Evolutionary conservation across 768 basidiomycete genomes (phyloP), one percentile per base, ranked within the genome.

Genomic region (Cystofilobasidium capitatum): DNA sequence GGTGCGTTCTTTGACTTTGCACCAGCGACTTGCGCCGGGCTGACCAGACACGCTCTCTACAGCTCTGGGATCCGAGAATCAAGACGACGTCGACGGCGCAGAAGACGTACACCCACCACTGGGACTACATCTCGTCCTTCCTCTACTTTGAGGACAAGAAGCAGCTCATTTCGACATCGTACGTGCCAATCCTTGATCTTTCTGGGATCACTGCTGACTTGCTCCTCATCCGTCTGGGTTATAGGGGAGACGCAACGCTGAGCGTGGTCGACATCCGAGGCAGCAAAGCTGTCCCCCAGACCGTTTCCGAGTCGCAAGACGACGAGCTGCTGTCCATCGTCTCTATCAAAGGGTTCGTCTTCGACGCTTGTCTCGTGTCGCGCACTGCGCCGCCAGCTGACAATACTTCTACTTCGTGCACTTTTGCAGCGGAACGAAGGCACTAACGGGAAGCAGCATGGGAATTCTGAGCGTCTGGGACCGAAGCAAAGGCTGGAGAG

Each of bases 61-160:
- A 96, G 92, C 81, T 97, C 31, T 96, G 92, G 92, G 92, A 96
- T 75, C 85, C 88, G 26, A 81, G 91, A 66, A 49, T 64, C 36
- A 64, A 59, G 9, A 16, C 68, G 13, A 10, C n/a, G 1, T 82
- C 85, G 73, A 85, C 85, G 12, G 80, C 82, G 54, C 78, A 87
- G 22, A 82, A 86, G 40, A 79, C 81, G 24, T 91, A 91, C 74
- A 83, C 79, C 36, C 93, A 96, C 59, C 93, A 97, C 73, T 91
- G 87, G 75, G 92, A 96, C 78, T 96, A 91, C 74, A 91, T 96
- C 65, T 88, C 90, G 42, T 91, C 92, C 76, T 91, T 96, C 77
- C 78, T 88, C 44, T 96, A 88, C 84, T 76, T 91, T 64, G 83
- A 83, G 42, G 88, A 88, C 77, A 89, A 88, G 78, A 87, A 84